Evolutionary conservation across 2,329 filamentous ascomycete species (phyloP), one percentile per base, ranked within the genome.

Genomic region (Colletotrichum spinosum): DNA sequence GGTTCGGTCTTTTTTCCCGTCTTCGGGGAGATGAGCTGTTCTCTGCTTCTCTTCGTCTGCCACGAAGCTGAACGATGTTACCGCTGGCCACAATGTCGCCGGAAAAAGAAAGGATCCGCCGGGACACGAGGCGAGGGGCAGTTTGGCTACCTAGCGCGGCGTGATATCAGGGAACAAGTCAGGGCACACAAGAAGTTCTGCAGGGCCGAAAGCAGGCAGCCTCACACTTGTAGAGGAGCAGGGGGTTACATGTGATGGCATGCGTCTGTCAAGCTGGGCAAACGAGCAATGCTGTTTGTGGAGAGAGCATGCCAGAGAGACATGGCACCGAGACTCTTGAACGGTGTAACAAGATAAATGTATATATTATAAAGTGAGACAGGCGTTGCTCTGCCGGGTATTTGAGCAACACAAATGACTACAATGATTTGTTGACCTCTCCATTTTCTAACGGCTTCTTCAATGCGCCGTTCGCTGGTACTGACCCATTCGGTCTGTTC

Each of bases 301-400:
- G 52, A 7, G 15, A 33, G 8, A 50, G 39, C 37, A 44, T 49
- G 52, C 58, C 41, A 34, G 9, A 41, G 15, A 17, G 25, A 52
- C 4, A 45, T 62, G 45, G 17, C 35, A 34, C 3, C 25, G 25
- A 5, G 33, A 7, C 25, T 6, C 33, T 39, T 41, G 33, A 63
- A 49, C 17, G 50, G 57, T 66, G 53, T 50, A 25, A 45, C 48
- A 33, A 63, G 63, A 66, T 63, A 59, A 63, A 7, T 10, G 56
- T 48, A 15, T 57, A 53, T 39, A 56, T 52, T 66, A 25, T 39
- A 44, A 63, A 57, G 8, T 63, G 63, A 66, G 63, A 66, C 63
- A 66, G 63, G 59, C 15, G 42, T 59, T 44, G 55, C 58, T 59
- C 48, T 62, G 63, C 59, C 63, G 63, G 63, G 63, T 66, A 66